Evolutionary conservation across 2,329 filamentous ascomycete genomes (phyloP), one percentile per base, ranked within the genome.

Genomic region (Trichoderma pleuroti): DNA sequence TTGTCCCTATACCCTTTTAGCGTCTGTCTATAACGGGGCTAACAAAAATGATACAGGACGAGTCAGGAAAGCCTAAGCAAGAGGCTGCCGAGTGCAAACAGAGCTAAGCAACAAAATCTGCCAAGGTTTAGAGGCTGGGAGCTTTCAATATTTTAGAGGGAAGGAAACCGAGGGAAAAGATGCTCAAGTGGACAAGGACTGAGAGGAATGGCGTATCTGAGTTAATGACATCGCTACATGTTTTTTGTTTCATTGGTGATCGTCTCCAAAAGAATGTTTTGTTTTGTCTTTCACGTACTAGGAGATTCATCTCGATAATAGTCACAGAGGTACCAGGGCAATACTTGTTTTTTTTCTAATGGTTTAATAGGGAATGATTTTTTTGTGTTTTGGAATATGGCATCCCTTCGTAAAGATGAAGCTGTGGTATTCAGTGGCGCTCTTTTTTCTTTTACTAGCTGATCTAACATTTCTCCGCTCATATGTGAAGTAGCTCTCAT

Each of bases 51-150:
- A 73, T 70, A 11, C 76, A 97, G 93, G 93, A 97, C 79, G 93
- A 94, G 80, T 90, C 89, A 74, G 91, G 92, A 76, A 97, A 95
- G 87, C 93, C 94, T 71, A 97, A 97, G 87, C 93, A 96, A 84
- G 93, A 97, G 84, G 91, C 93, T 75, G 93, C 94, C 75, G 94
- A 97, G 86, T 97, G 94, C 90, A 97, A 97, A 88, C 93, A 97
- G 85, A 97, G 93, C 85, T 97, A 89, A 83, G 24, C 39, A 52
- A 24, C 56, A 49, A 46, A 49, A 52, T 24, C 66, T 61, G 21
- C 28, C 54, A 32, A 28, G 28, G 21, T 68, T 21, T 52, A 57
- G 54, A 46, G 30, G 56, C 28, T 46, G 39, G 54, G 57, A 28
- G 39, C 66, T 68, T 68, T 60, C 65, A 59, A 60, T 59, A 60